Evolutionary conservation across 2,329 filamentous ascomycete genomes (phyloP), one percentile per base, ranked within the genome.

Genomic region (Bertia moriformis): DNA sequence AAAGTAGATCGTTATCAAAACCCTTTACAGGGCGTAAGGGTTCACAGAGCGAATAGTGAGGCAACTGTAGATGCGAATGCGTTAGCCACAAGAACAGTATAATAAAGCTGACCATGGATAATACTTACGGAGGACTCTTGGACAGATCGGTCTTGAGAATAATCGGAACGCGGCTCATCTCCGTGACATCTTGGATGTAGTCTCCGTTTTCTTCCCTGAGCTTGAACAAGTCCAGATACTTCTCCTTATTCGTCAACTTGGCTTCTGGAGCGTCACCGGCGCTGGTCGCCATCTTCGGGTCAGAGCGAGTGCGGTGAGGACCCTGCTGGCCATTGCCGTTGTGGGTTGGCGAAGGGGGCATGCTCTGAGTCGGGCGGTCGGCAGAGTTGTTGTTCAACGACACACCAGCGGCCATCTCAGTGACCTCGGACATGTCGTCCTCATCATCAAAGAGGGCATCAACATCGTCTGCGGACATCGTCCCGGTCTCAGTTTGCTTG

Each of bases 51-150:
- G 78, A 53, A 87, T 87, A n/a, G 83, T 87, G 59, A 88, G 60
- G 66, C 83, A 88, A 49, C 82, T 87, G 48, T 17, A 46, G 27
- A 38, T 14, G 37, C 24, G n/a, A 29, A n/a, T n/a, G n/a, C n/a
- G 48, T 71, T 60, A 70, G 63, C 51, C 48, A 42, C 39, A 10
- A 29, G 24, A n/a, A 19, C 2, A 20, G 38, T 39, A 10, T 38
- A 40, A 42, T 29, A 33, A 37, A 7, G 14, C 18, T 24, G 22
- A n/a, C n/a, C n/a, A n/a, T n/a, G n/a, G n/a, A 38, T n/a, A 5
- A 22, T 37, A 89, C 91, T 78, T 83, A 98, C 88, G 91, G 91
- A 64, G 91, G 91, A 66, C 89, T 96, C 83, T 98, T 98, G 65
- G 72, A 85, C 53, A 98, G 73, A 65, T 98, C 91, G 47, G 91